Percentiles rank a stretch among this genome's conserved stretches.
These are phyloP conservation scores for Solanum chiquidenum DNA, from an alignment of 257 asterid species.

Conservation along the genomic window DNA sequence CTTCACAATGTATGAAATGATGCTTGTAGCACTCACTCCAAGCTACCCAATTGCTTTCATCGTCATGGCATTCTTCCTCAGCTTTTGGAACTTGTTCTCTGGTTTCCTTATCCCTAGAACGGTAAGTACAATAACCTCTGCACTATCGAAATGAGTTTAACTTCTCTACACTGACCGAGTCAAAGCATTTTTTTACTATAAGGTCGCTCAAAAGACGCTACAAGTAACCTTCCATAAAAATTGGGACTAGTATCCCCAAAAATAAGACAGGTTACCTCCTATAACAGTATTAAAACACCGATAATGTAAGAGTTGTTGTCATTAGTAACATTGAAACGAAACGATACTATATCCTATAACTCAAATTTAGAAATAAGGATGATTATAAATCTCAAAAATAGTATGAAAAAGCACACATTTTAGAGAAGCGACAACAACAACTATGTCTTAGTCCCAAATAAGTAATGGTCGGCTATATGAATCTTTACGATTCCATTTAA, in stretches of 20 bases:
- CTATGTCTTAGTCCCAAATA: not conserved
- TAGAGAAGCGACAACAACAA: not conserved
- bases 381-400: no score
- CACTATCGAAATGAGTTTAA: not conserved
- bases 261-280: not conserved
- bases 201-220: not conserved
- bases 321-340: not conserved
- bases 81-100: slow-evolving; percentile 76
- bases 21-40: slow-evolving; percentile 81
- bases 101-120: slow-evolving; percentile 71
- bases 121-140: slow-evolving; percentile 24
- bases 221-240: not conserved
- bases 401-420: no score
- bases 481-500: not conserved
- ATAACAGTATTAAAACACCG: not conserved
- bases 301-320: not conserved
- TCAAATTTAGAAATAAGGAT: no score
- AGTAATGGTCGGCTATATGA: not conserved
- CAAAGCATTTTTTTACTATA: not conserved
- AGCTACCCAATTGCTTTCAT: slow-evolving; percentile 69
- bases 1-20: slow-evolving; percentile 74
- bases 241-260: not conserved
- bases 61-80: slow-evolving; percentile 80
- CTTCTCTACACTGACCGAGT: not conserved
- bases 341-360: not conserved